Conservation (phyloP, 1,284 basidiomycete species). For the Fomitopsis schrenkii region DNA sequence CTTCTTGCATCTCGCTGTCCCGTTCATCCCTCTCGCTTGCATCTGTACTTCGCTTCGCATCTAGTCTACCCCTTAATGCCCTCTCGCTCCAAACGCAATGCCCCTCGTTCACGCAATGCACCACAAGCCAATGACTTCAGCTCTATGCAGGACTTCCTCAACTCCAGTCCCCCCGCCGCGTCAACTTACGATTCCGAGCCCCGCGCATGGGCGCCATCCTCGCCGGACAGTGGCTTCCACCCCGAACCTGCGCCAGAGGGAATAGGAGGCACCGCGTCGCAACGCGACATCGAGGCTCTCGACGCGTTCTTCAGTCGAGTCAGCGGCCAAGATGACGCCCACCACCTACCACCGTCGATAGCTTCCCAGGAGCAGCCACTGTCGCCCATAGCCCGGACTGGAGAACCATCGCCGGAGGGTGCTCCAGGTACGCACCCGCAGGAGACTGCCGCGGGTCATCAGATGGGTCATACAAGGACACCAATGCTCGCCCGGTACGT, state of each 20-base stretch:
- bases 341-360: neutral
- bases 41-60: neutral
- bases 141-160: neutral
- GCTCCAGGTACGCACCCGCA: neutral
- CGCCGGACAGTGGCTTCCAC: neutral
- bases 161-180: neutral
- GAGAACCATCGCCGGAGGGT: neutral
- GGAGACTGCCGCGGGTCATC: neutral
- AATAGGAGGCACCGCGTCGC: neutral
- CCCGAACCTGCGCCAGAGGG: neutral
- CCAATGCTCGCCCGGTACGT: neutral
- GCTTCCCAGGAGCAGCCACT: neutral
- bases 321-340: neutral
- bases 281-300: neutral
- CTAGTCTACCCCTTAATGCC: neutral
- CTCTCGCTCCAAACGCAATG: neutral
- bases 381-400: neutral
- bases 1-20: neutral
- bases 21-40: neutral
- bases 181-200: neutral
- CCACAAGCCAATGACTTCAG: neutral
- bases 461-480: neutral
- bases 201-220: neutral
- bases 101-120: neutral
- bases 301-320: neutral